These are phyloP conservation scores for Lodderomyces pseudojiufengensis DNA, from an alignment of 1,139 yeast species.

Conservation along the genomic window DNA sequence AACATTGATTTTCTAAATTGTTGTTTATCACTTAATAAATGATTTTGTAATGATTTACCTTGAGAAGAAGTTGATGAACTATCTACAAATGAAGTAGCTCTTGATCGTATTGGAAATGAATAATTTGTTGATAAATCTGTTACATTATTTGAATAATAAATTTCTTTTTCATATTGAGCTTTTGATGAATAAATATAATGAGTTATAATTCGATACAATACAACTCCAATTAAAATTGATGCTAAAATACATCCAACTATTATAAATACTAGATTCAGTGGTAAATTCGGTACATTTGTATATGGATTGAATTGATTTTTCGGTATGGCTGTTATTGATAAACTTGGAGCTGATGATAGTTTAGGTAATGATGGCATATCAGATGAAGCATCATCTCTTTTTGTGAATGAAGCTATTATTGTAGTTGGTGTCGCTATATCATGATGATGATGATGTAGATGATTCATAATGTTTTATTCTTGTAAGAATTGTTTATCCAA, in stretches of 20 bases:
- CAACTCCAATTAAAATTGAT: slow-evolving; percentile 20
- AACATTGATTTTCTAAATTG: slow-evolving; percentile 31
- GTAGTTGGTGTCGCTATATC: not conserved
- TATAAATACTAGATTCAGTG: slow-evolving; percentile 42
- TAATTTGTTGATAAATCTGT: slow-evolving; percentile 4
- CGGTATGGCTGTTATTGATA: slow-evolving; percentile 8
- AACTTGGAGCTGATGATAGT: slow-evolving; percentile 4
- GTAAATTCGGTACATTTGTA: slow-evolving; percentile 21
- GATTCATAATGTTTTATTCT: too few species aligned
- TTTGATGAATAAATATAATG: slow-evolving; percentile 22
- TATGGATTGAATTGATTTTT: slow-evolving; percentile 28
- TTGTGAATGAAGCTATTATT: slow-evolving; percentile 1
- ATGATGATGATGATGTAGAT: slow-evolving; percentile 1
- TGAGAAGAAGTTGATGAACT: slow-evolving; percentile 7
- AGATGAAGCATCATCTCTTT: slow-evolving; percentile 1
- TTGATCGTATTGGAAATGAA: slow-evolving; percentile 1
- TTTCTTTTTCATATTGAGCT: slow-evolving; percentile 39
- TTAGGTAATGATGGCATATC: slow-evolving; percentile 1
- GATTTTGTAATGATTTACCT: slow-evolving; percentile 10
- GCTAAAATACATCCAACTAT: slow-evolving; percentile 37
- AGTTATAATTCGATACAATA: slow-evolving; percentile 21
- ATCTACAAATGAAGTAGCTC: slow-evolving; percentile 1
- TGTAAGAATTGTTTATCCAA: too few species aligned
- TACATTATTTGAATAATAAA: slow-evolving; percentile 19
- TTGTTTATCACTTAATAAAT: slow-evolving; percentile 19